Evolutionary conservation across 2,329 filamentous ascomycete species (phyloP).

Genomic region (Hypocreales sp.): DNA sequence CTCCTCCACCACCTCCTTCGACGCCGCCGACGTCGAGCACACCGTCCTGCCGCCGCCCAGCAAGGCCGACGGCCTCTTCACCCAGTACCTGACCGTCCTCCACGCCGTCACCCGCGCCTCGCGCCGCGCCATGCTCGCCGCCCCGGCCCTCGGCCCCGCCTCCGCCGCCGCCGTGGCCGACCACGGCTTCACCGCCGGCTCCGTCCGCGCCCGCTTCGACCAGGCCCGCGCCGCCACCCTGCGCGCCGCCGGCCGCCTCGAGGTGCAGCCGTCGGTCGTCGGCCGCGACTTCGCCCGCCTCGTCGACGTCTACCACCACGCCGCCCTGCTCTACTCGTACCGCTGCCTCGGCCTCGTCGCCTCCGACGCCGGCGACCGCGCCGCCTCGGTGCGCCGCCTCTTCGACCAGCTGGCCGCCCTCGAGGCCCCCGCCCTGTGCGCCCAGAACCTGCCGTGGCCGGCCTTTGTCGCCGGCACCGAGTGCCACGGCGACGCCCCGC

Average conservation of each 20-base stretch:
- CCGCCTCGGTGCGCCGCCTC: conserved; percentile 6
- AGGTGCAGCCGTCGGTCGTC: conserved; percentile 5
- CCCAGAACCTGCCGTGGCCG: conserved; percentile 15
- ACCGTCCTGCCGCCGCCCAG: conserved; percentile 8
- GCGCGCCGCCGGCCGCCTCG: conserved; percentile 10
- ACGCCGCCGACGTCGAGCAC: conserved; percentile 8
- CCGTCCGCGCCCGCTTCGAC: conserved; percentile 9
- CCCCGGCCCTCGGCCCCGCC: conserved; percentile 1
- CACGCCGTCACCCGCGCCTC: conserved; percentile 8
- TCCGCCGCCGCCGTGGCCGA: not conserved
- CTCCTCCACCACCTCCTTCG: conserved; percentile 13
- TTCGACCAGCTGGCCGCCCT: conserved; percentile 9
- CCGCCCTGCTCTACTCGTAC: conserved; percentile 12
- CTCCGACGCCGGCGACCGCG: conserved; percentile 5
- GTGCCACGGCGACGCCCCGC: conserved; percentile 7
- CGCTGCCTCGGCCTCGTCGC: conserved; percentile 9
- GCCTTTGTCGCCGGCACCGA: conserved; percentile 13
- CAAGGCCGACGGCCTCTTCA: conserved; percentile 10
- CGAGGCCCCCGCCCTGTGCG: conserved; percentile 9
- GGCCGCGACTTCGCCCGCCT: conserved; percentile 12
- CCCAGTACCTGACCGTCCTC: conserved; percentile 9
- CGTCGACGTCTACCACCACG: conserved; percentile 13
- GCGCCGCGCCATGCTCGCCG: conserved; percentile 2
- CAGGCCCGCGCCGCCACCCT: conserved; percentile 12
- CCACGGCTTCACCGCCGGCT: not conserved